A percentile compares a stretch with the other conserved stretches of the same genome.
phyloP scores from a whole-genome alignment of 2,329 filamentous ascomycete species.

The Trichophyton equinum region DNA sequence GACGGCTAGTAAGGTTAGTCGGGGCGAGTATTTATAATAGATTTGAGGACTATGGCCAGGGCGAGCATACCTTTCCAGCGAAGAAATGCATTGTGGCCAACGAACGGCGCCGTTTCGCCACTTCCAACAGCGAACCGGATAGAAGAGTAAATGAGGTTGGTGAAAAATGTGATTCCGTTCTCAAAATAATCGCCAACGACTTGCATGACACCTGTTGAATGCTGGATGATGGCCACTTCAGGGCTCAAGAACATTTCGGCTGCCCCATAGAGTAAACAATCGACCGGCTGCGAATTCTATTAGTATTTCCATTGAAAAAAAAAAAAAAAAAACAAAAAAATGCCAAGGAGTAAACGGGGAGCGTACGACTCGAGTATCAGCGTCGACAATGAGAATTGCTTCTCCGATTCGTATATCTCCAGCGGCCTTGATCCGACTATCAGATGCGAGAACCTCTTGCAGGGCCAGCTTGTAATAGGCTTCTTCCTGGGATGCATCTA shows the following conservation, averaged over 20 bases:
- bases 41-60: not conserved
- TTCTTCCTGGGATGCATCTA: constrained; percentile 34
- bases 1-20: constrained; percentile 33
- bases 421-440: constrained; percentile 53
- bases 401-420: constrained; percentile 78
- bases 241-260: constrained; percentile 59
- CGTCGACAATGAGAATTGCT: constrained; percentile 58
- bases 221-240: constrained; percentile 59
- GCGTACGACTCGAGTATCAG: constrained; percentile 48
- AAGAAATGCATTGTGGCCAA: constrained; percentile 65
- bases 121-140: constrained; percentile 59
- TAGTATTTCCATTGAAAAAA: not conserved
- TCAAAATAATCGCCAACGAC: constrained; percentile 62
- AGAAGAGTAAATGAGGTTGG: constrained; percentile 61
- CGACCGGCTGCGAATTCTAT: constrained; percentile 34
- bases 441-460: constrained; percentile 37
- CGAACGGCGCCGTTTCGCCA: constrained; percentile 62
- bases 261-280: constrained; percentile 57
- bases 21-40: not conserved
- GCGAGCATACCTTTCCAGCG: constrained; percentile 41
- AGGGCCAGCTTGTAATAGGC: constrained; percentile 23
- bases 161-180: constrained; percentile 66
- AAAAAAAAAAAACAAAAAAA: not conserved
- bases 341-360: not conserved
- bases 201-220: constrained; percentile 64